Evolutionary conservation across 108 stramenopile genomes (phyloP).

Genomic region (Skeletonema menzelii): DNA sequence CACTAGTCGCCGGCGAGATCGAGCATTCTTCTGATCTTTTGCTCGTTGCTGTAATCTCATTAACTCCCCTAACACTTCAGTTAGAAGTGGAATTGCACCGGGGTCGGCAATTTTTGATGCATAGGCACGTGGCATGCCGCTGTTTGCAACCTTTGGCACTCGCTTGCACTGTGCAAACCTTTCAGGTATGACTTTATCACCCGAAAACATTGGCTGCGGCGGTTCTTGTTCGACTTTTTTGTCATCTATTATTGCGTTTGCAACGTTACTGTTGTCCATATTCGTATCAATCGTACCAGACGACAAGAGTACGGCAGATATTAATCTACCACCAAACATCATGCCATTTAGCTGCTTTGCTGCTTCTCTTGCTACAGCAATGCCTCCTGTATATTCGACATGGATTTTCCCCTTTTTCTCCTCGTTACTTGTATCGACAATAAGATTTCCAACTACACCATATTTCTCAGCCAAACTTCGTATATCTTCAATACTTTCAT

Average conservation of each 20-base stretch:
- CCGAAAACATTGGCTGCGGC: slow-evolving; percentile 56
- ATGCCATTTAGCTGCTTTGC: slow-evolving; percentile 56
- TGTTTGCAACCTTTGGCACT: slow-evolving; percentile 80
- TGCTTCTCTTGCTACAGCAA: slow-evolving; percentile 31
- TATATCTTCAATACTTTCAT: slow-evolving; percentile 45
- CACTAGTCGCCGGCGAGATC: slow-evolving; percentile 78
- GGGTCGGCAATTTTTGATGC: slow-evolving; percentile 59
- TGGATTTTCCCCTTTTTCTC: slow-evolving; percentile 24
- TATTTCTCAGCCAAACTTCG: slow-evolving; percentile 28
- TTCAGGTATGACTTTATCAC: slow-evolving; percentile 81
- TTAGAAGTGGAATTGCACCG: slow-evolving; percentile 58
- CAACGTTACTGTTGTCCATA: background rate
- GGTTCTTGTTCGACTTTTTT: background rate
- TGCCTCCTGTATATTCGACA: slow-evolving; percentile 35
- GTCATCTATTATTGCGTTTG: background rate
- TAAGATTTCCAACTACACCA: slow-evolving; percentile 24
- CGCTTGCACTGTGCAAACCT: slow-evolving; percentile 78
- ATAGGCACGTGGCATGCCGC: slow-evolving; percentile 58
- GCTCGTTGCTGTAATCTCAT: slow-evolving; percentile 84
- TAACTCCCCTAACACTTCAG: slow-evolving; percentile 83
- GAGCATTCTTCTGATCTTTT: slow-evolving; percentile 75
- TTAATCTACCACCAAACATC: slow-evolving; percentile 61
- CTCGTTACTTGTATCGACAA: slow-evolving; percentile 15
- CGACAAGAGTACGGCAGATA: slow-evolving; percentile 38
- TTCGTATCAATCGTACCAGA: background rate